These are phyloP conservation scores for Ophiostoma sp. DNA, from an alignment of 2,329 filamentous ascomycete genomes.

Conservation along the genomic window DNA sequence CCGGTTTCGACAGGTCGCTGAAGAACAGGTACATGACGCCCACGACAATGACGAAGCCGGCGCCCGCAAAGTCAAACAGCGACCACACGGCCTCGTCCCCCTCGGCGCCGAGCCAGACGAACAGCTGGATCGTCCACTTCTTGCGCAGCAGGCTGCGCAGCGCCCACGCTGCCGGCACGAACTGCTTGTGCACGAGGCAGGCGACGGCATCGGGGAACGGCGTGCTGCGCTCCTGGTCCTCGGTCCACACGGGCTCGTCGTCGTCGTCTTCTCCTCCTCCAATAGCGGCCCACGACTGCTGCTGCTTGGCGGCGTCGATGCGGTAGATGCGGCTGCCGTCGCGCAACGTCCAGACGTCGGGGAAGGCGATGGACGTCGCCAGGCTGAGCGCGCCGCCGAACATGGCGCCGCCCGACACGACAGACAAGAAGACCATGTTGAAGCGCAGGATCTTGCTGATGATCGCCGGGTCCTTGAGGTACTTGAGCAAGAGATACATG, in stretches of 20 bases:
- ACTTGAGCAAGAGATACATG: conserved; percentile 85
- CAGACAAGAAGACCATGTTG: conserved; percentile 75
- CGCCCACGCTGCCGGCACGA: conserved; percentile 42
- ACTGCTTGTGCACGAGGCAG: conserved; percentile 30
- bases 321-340: conserved; percentile 40
- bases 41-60: conserved; percentile 25
- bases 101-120: conserved; percentile 17
- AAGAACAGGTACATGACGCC: conserved; percentile 49
- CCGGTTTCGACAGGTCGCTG: conserved; percentile 50
- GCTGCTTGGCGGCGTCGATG: conserved; percentile 40
- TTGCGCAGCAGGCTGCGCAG: conserved; percentile 46
- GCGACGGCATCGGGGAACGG: conserved; percentile 41
- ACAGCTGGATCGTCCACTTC: conserved; percentile 48
- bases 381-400: conserved; percentile 67
- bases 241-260: conserved; percentile 25
- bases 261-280: neutral
- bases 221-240: conserved; percentile 34
- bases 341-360: conserved; percentile 56
- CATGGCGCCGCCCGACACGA: conserved; percentile 70
- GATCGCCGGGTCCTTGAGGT: conserved; percentile 72
- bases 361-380: conserved; percentile 63
- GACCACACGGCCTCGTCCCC: neutral
- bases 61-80: neutral
- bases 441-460: conserved; percentile 76
- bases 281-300: conserved; percentile 32